Conservation (phyloP, 208 protist species). For the Angomonas deanei region DNA sequence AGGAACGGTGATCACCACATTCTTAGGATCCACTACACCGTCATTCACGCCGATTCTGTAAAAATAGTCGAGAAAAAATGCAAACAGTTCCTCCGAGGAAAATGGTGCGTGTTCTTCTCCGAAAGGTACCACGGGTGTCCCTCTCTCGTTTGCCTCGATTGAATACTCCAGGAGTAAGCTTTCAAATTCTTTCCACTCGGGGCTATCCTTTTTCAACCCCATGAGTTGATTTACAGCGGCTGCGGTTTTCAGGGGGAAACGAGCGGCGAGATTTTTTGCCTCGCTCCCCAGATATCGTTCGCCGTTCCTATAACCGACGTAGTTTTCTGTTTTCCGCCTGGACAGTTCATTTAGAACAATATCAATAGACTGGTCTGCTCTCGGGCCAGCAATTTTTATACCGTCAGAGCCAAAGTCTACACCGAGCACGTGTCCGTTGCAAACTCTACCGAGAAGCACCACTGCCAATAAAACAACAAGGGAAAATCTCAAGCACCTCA, state of each 20-base stretch:
- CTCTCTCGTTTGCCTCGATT: conserved; percentile 35
- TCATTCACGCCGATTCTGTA: conserved; percentile 44
- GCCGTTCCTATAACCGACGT: conserved; percentile 83
- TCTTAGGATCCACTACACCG: conserved; percentile 38
- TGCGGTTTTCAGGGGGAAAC: conserved; percentile 77
- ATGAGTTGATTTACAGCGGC: conserved; percentile 66
- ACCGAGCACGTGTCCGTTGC: conserved; percentile 62
- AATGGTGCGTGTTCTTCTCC: conserved; percentile 52
- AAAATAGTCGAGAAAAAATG: conserved; percentile 79
- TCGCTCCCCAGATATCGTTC: conserved; percentile 89
- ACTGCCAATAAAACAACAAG: conserved; percentile 9
- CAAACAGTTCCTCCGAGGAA: conserved; percentile 81
- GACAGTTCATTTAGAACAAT: conserved; percentile 94
- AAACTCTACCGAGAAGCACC: conserved; percentile 1
- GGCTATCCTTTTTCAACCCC: conserved; percentile 27
- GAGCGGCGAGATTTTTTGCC: conserved; percentile 78
- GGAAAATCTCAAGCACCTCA: background rate
- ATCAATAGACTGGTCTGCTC: conserved; percentile 69
- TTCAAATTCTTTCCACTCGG: conserved; percentile 31
- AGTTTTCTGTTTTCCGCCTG: conserved; percentile 88
- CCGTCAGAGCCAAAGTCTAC: conserved; percentile 87
- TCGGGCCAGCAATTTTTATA: conserved; percentile 69
- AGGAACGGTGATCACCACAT: conserved; percentile 89
- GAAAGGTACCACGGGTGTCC: conserved; percentile 43
- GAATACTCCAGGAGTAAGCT: conserved; percentile 35